Evolutionary conservation across 257 asterid genomes (phyloP), one percentile per base, ranked within the genome.

Genomic region (Rauvolfia tetraphylla): DNA sequence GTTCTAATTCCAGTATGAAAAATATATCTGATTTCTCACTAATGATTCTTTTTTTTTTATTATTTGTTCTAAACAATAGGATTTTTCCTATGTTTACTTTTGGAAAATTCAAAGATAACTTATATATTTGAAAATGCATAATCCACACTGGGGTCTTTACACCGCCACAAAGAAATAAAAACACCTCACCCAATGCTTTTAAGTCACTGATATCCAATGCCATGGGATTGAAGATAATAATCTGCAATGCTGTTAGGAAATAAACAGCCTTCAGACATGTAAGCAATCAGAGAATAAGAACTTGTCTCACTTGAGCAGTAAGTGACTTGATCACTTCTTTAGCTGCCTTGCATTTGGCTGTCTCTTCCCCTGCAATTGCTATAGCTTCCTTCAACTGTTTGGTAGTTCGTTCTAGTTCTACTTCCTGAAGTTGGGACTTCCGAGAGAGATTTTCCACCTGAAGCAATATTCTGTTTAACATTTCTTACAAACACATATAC

Each of bases 261-360:
- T 27, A 59, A 12, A 59, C 67, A 10, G 10, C 22, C 4, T 61
- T 14, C 5, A 29, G 39, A 61, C 15, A n/a, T 14, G 25, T 25
- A 34, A 20, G 29, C 10, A 66, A 36, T 67, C 18, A 20, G 29
- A 22, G 46, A 22, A 67, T 38, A 67, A 67, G 7, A 66, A 33
- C 27, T 73, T 14, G 62, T 80, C 90, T 85, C 87, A 92, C 98
- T 87, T 93, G 97, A 74, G 97, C 90, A 77, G 97, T 93, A 46
- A 93, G 96, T 34, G 97, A 90, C 87, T 90, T 93, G 84, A 93
- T 93, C 77, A 93, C 98, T 90, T 93, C 98, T 88, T 93, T 93
- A 25, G 98, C 98, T 18, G 97, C 97, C 87, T 92, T 93, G 91
- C 98, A 90, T 82, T 93, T 93, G 57, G 94, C 92, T 83, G 92